A percentile compares a stretch with the other conserved stretches of the same genome.
Conservation (phyloP, 768 basidiomycete genomes). For the Calvatia gigantea region DNA sequence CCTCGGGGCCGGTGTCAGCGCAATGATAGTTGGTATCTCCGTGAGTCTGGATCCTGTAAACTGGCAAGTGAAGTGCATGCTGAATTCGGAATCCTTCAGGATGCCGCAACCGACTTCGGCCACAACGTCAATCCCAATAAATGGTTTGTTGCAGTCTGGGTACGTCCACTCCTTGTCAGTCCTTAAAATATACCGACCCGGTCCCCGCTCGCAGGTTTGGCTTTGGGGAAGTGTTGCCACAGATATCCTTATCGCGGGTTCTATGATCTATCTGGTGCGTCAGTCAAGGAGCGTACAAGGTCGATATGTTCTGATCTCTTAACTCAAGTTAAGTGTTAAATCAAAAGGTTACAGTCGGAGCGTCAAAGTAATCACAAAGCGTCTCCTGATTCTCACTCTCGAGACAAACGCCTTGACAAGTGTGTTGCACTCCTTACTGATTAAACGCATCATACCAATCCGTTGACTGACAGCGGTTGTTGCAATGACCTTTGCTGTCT, state of each 20-base stretch:
- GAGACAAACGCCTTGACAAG: slow-evolving; percentile 1
- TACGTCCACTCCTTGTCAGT: neutral
- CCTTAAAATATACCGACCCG: neutral
- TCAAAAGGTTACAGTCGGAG: neutral
- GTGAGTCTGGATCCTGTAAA: neutral
- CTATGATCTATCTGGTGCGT: neutral
- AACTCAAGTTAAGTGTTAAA: neutral
- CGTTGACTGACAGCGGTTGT: slow-evolving; percentile 1
- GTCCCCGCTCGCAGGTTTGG: neutral
- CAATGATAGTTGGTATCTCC: neutral
- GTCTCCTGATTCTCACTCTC: neutral
- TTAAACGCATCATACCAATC: no score
- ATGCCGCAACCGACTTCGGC: no score
- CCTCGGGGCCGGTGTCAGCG: neutral
- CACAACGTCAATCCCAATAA: no score
- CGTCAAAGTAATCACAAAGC: neutral
- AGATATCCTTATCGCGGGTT: neutral
- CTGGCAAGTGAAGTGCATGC: no score
- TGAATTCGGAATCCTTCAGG: no score
- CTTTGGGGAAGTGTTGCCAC: neutral
- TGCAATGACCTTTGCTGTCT: neutral
- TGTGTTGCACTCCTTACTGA: neutral
- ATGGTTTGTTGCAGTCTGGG: no score
- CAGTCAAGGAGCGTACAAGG: no score
- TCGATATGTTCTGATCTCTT: no score